phyloP scores from a whole-genome alignment of 1,284 basidiomycete species.

The Chalciporus piperatoides region DNA sequence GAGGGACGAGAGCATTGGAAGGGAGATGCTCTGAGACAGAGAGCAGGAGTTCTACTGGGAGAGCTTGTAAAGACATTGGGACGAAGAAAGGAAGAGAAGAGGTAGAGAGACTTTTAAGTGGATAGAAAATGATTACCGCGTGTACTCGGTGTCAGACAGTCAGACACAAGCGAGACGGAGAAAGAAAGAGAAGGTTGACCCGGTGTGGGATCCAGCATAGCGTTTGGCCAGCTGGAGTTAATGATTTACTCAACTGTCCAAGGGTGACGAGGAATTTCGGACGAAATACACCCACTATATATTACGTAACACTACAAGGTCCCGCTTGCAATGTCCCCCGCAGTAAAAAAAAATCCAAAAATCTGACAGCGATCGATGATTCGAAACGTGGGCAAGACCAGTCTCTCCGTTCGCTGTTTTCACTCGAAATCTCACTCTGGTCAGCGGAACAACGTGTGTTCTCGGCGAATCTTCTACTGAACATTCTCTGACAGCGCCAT shows the following conservation, averaged over 20 bases:
- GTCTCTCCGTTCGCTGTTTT: not conserved
- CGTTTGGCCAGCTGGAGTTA: conserved; percentile 1
- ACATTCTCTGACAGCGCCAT: conserved; percentile 46
- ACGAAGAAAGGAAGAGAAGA: not conserved
- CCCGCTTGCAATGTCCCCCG: too few relatives aligned
- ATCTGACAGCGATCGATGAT: not conserved
- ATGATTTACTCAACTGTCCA: conserved; percentile 6
- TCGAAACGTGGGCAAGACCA: not conserved
- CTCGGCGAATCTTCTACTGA: not conserved
- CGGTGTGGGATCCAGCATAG: conserved; percentile 6
- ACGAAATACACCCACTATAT: not conserved
- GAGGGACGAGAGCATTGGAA: conserved; percentile 39
- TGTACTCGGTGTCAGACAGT: conserved; percentile 7
- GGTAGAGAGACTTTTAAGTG: not conserved
- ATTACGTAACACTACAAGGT: not conserved
- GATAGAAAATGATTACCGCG: conserved; percentile 10
- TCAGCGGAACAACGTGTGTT: conserved; percentile 16
- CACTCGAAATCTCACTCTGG: conserved; percentile 24
- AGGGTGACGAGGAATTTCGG: not conserved
- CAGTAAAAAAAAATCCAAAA: not conserved
- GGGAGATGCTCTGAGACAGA: conserved; percentile 39
- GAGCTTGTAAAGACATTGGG: conserved; percentile 35
- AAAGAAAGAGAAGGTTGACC: conserved; percentile 7
- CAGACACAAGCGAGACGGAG: conserved; percentile 12
- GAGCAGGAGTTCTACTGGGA: conserved; percentile 57